Evolutionary conservation across 192 early-diverging fungal species (phyloP), one percentile per base, ranked within the genome.

Genomic region (Backusella sp.): DNA sequence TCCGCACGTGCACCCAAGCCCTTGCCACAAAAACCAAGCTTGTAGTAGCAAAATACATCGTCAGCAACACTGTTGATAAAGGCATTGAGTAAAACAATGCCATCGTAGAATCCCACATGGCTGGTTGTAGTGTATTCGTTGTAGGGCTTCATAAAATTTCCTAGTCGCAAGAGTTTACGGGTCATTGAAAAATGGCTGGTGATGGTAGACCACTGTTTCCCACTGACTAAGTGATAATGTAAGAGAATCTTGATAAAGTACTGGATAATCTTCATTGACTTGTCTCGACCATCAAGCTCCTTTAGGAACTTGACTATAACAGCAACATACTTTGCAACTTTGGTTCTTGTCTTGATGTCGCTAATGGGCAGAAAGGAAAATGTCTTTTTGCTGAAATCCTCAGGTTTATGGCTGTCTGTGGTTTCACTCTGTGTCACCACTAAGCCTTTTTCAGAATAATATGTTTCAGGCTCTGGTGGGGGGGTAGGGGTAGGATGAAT

Each of bases 211-310:
- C 86, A 69, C 21, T 66, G 69, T 74, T 84, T 82, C 7, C 72
- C 69, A 15, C 67, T 66, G 34, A 82, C 35, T 41, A 86, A 73
- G 0, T 74, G 53, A 28, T 82, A 67, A 77, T 86, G 91, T 32
- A 95, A 81, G 26, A 92, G 79, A n/a, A 93, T 76, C 72, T 96
- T 96, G 74, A 88, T 77, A 52, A 85, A 79, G 76, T 96, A 96
- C 76, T 96, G 95, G 35, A 92, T 73, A 34, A 91, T 76, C 72
- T 96, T 96, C 70, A 96, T 83, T 17, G 88, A 84, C 79, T 96
- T 96, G 84, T 96, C 95, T 17, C 95, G 88, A 36, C 95, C 95
- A 73, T 96, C 95, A 66, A 91, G 88, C 21, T 92, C 77, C 26
- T 88, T 84, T 9, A 94, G 84, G 17, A 93, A 78, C 70, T 88